phyloP scores from a whole-genome alignment of 352 stramenopile genomes.

The Globisporangium okanoganense region DNA sequence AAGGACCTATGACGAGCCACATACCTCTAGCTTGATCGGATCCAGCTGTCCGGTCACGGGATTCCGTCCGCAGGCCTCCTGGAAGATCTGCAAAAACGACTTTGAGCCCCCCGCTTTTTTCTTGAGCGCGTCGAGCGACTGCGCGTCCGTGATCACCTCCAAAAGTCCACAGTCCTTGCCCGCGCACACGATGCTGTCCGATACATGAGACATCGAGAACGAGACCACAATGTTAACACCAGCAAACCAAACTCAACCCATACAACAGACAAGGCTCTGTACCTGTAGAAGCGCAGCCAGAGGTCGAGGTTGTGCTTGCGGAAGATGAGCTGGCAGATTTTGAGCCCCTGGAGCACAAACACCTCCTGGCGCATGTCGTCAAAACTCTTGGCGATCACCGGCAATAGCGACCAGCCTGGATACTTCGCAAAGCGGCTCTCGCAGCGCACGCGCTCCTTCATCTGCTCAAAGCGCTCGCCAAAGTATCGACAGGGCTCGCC shows the following conservation, averaged over 20 bases:
- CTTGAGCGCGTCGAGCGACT: slow-evolving; percentile 95
- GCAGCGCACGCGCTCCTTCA: slow-evolving; percentile 77
- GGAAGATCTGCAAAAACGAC: slow-evolving; percentile 48
- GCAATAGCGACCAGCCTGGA: slow-evolving; percentile 83
- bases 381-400: slow-evolving; percentile 97
- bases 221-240: not conserved
- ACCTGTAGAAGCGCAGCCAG: slow-evolving; percentile 92
- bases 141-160: slow-evolving; percentile 93
- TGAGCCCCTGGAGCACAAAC: slow-evolving; percentile 94
- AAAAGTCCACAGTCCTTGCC: slow-evolving; percentile 91
- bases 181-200: slow-evolving; percentile 88
- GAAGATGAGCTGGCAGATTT: slow-evolving; percentile 93
- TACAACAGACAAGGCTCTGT: not conserved
- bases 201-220: not conserved
- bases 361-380: slow-evolving; percentile 97
- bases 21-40: slow-evolving; percentile 33
- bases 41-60: slow-evolving; percentile 37
- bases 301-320: slow-evolving; percentile 84
- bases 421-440: slow-evolving; percentile 62
- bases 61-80: slow-evolving; percentile 39
- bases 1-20: not conserved
- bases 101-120: slow-evolving; percentile 63
- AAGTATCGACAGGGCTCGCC: slow-evolving; percentile 36
- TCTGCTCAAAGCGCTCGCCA: slow-evolving; percentile 88
- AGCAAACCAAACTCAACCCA: not conserved